Evolutionary conservation across 306 rosid species (phyloP), one percentile per base, ranked within the genome.

Genomic region (Malus sieversii): DNA sequence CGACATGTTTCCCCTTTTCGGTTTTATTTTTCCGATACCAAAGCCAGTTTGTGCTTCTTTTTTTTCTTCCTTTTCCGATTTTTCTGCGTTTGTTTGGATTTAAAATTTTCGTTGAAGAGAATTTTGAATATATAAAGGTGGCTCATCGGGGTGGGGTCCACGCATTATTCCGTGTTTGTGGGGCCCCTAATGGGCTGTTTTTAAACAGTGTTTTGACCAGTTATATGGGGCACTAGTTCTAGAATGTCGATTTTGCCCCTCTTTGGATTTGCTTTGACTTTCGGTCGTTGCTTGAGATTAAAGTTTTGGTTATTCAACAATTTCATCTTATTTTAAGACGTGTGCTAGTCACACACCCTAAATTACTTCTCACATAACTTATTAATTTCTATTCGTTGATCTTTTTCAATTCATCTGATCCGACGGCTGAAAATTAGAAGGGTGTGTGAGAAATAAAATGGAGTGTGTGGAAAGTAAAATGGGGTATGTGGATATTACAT

Each of bases 1-100:
- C 70, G 92, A 88, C 98, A 93, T 93, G 78, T n/a, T n/a, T 22
- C 4, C 29, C 14, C 45, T 6, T 70, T 12, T 18, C 44, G 44
- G 55, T 4, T 35, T 42, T 6, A n/a, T 16, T 32, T 38, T 15
- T 19, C 18, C 9, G 10, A 9, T 10, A 30, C 27, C 73, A 66
- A 14, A 20, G 16, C 23, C 66, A 5, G 23, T 62, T 66, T 66
- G 40, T 18, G 9, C 11, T 68, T 22, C 0, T 13, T 45, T 9
- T 42, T 42, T 46, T 48, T 63, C 44, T 53, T 12, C 3, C 40
- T 7, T 13, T 71, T 22, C 10, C 33, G 8, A 4, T 51, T 3
- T 62, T 8, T 33, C 5, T 7, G 20, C 29, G 23, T 16, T 15
- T 3, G 13, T 25, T 18, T 29, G 11, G 3, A 7, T 27, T 14